A percentile compares a stretch with the other conserved stretches of the same genome.
Conservation (phyloP, 2,329 filamentous ascomycete genomes). For the Fusarium xylarioides region DNA sequence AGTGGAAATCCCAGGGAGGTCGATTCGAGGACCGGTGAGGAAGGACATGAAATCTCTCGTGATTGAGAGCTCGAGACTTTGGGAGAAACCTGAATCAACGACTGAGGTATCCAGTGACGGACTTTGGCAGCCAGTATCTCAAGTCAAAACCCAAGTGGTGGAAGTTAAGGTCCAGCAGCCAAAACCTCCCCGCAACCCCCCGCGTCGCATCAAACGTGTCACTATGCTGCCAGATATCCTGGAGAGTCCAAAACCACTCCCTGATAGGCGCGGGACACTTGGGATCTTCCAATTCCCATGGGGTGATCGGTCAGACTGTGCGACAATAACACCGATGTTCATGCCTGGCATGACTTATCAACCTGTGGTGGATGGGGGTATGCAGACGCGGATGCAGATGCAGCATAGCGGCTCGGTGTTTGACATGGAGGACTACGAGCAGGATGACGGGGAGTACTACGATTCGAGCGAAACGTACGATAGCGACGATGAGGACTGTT, state of each 20-base stretch:
- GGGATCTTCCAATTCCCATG: constrained; percentile 74
- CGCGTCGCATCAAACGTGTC: constrained; percentile 64
- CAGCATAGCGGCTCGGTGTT: constrained; percentile 55
- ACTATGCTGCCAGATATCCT: constrained; percentile 70
- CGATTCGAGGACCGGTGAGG: constrained; percentile 7
- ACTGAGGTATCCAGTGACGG: constrained; percentile 4
- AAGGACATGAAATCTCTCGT: constrained; percentile 26
- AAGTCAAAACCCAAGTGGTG: constrained; percentile 17
- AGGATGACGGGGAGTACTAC: constrained; percentile 55
- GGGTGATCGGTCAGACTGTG: constrained; percentile 69
- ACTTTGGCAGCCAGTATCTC: constrained; percentile 34
- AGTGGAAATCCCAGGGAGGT: constrained; percentile 11
- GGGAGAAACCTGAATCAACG: constrained; percentile 25
- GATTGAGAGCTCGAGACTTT: constrained; percentile 37
- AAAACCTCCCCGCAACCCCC: constrained; percentile 62
- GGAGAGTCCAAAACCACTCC: constrained; percentile 68
- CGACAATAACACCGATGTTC: constrained; percentile 56
- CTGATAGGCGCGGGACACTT: constrained; percentile 66
- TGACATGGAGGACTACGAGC: constrained; percentile 69
- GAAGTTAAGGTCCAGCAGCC: constrained; percentile 49
- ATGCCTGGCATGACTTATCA: constrained; percentile 62
- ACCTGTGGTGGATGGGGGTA: constrained; percentile 12
- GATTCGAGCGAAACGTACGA: constrained; percentile 39
- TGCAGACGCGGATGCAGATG: constrained; percentile 37
- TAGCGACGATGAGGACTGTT: constrained; percentile 57